Evolutionary conservation across 495 filamentous ascomycete genomes (phyloP), one percentile per base, ranked within the genome.

Genomic region (Podospora pseudopauciseta): DNA sequence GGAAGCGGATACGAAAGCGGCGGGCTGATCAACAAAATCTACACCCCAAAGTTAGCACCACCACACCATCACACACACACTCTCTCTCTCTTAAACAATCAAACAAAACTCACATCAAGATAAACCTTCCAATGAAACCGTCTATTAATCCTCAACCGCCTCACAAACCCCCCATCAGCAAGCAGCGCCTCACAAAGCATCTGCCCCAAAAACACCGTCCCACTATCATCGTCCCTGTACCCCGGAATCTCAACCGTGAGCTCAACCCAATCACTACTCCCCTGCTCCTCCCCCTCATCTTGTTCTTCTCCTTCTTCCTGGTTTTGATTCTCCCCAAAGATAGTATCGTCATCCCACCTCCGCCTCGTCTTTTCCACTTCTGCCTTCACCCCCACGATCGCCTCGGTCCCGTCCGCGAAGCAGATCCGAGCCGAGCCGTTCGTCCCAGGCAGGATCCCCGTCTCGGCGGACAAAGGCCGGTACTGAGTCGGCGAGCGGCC

Each of bases 111-210:
- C 74, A 97, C 95, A 81, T 99, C 95, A 72, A 98, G 87, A 78
- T 94, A 98, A 26, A 99, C 75, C 80, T 92, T 91, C 95, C 95
- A 99, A 83, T 98, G 94, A 84, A 92, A 98, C 57, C 93, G 83
- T 68, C 84, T 76, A 77, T 96, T 97, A 74, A 99, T 96, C 75
- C 87, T 87, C 74, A 99, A 75, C 73, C 87, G 84, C 68, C 85
- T 84, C 67, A 86, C 88, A 70, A 97, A 82, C 49, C 83, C 86
- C 66, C 88, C 90, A 73, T 86, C 88, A 68, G 92, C 91, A 28
- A 96, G 84, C 70, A 99, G 75, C 60, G 90, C 90, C 84, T 99
- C 96, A n/a, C 84, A 85, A 76, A 99, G 85, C 89, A 97, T 94
- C 68, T 89, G 87, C 1, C 86, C 85, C 72, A 99, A 78, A 75